A percentile compares a stretch with the other conserved stretches of the same genome.
These are phyloP conservation scores for Dactylellina sp. DNA, from an alignment of 2,329 filamentous ascomycete species.

Conservation along the genomic window DNA sequence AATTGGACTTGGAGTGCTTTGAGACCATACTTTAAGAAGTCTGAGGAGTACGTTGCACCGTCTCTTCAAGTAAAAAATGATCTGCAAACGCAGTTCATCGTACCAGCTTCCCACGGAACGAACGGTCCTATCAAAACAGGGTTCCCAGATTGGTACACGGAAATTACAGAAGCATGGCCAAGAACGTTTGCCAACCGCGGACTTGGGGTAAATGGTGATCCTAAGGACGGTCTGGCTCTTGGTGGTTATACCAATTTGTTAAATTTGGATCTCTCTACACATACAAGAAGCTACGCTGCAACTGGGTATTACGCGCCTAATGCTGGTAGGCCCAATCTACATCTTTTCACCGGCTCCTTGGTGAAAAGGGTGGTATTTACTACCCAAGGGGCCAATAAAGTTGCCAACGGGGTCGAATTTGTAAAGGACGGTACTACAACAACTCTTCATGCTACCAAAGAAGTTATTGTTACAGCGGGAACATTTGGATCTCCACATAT, in stretches of 20 bases:
- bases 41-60: constrained; percentile 64
- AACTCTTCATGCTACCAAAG: constrained; percentile 60
- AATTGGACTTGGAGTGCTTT: constrained; percentile 47
- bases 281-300: constrained; percentile 63
- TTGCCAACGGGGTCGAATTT: constrained; percentile 66
- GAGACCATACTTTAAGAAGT: constrained; percentile 68
- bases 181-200: constrained; percentile 49
- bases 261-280: constrained; percentile 38
- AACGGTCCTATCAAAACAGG: constrained; percentile 61
- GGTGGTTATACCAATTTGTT: constrained; percentile 60
- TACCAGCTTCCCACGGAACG: constrained; percentile 62
- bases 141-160: constrained; percentile 48
- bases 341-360: constrained; percentile 66
- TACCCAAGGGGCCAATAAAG: constrained; percentile 58
- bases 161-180: constrained; percentile 45
- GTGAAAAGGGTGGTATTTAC: constrained; percentile 67
- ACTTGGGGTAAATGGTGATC: constrained; percentile 53
- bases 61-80: constrained; percentile 60
- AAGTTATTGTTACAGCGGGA: constrained; percentile 68
- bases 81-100: constrained; percentile 58
- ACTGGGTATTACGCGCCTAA: constrained; percentile 65
- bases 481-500: constrained; percentile 65
- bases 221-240: constrained; percentile 58
- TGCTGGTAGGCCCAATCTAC: constrained; percentile 65
- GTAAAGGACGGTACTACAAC: constrained; percentile 62